Evolutionary conservation across 257 asterid species (phyloP).

Genomic region (Eustoma russellianum): DNA sequence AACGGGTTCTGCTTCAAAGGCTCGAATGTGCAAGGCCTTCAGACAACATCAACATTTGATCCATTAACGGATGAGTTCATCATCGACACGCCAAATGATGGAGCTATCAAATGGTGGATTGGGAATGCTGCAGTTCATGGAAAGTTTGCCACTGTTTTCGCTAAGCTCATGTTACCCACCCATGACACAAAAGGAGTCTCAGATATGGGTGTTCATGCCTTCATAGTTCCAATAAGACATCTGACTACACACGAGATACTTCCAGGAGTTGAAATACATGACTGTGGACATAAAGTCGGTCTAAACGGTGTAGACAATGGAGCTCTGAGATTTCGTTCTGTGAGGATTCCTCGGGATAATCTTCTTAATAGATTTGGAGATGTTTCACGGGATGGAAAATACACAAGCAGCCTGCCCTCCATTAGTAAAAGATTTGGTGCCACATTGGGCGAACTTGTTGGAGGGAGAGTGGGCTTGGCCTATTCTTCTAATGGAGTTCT

Average conservation of each 20-base stretch:
- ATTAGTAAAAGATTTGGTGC: slow-evolving; percentile 87
- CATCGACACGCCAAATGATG: slow-evolving; percentile 86
- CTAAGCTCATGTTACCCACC: slow-evolving; percentile 73
- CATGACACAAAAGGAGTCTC: slow-evolving; percentile 62
- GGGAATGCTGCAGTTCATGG: slow-evolving; percentile 99
- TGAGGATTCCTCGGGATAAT: slow-evolving; percentile 86
- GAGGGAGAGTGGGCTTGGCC: slow-evolving; percentile 97
- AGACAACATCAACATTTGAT: slow-evolving; percentile 80
- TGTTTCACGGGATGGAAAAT: slow-evolving; percentile 77
- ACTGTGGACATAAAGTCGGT: slow-evolving; percentile 95
- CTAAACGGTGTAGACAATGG: slow-evolving; percentile 96
- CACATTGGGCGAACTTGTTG: slow-evolving; percentile 95
- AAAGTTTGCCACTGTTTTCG: slow-evolving; percentile 95
- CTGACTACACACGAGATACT: slow-evolving; percentile 55
- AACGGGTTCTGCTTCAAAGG: slow-evolving; percentile 34
- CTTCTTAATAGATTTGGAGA: slow-evolving; percentile 94
- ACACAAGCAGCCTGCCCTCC: slow-evolving; percentile 77
- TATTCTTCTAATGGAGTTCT: slow-evolving; percentile 87
- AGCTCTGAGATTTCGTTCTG: slow-evolving; percentile 70
- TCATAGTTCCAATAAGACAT: slow-evolving; percentile 87
- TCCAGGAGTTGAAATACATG: slow-evolving; percentile 85
- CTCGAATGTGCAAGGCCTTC: slow-evolving; percentile 95
- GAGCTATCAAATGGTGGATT: slow-evolving; percentile 99
- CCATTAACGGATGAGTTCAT: slow-evolving; percentile 71
- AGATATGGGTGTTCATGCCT: slow-evolving; percentile 98